Conservation (phyloP, 2,329 filamentous ascomycete genomes). For the Curvularia lunata region DNA sequence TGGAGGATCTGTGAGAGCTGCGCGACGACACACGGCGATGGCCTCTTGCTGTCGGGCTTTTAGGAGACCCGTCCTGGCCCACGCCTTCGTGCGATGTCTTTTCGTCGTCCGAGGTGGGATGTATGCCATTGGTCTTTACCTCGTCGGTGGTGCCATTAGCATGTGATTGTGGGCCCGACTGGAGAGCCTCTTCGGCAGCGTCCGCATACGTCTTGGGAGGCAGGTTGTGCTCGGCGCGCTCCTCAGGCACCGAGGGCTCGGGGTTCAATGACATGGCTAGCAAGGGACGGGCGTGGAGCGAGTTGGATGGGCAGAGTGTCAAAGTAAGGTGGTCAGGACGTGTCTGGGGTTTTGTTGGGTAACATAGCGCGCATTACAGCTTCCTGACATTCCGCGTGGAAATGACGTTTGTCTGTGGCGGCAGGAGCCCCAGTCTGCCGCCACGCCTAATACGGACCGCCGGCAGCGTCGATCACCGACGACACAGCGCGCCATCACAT, state of each 20-base stretch:
- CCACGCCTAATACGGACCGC: conserved; percentile 1
- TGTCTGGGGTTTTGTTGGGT: conserved; percentile 30
- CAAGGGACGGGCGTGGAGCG: conserved; percentile 9
- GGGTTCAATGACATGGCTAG: conserved; percentile 50
- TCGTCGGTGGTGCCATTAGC: conserved; percentile 24
- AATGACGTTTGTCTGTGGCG: conserved; percentile 25
- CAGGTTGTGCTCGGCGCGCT: conserved; percentile 48
- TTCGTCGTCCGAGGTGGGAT: conserved; percentile 17
- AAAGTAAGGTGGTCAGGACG: conserved; percentile 5
- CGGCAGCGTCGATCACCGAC: conserved; percentile 7
- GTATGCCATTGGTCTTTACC: conserved; percentile 25
- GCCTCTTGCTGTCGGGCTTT: conserved; percentile 38
- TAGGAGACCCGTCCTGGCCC: conserved; percentile 42
- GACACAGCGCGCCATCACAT: not conserved
- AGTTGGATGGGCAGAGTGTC: conserved; percentile 8
- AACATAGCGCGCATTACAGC: conserved; percentile 27
- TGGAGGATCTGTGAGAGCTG: conserved; percentile 41
- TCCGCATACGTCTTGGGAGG: conserved; percentile 54
- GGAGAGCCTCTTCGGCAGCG: conserved; percentile 47
- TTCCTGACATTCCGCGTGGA: conserved; percentile 21
- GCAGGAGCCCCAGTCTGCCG: not conserved
- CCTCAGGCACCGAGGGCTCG: conserved; percentile 51
- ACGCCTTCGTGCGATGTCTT: conserved; percentile 37
- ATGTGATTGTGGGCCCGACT: conserved; percentile 36
- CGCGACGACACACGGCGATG: conserved; percentile 40